These are phyloP conservation scores for Flueggea neowawraea DNA, from an alignment of 441 rosid genomes.

Conservation along the genomic window DNA sequence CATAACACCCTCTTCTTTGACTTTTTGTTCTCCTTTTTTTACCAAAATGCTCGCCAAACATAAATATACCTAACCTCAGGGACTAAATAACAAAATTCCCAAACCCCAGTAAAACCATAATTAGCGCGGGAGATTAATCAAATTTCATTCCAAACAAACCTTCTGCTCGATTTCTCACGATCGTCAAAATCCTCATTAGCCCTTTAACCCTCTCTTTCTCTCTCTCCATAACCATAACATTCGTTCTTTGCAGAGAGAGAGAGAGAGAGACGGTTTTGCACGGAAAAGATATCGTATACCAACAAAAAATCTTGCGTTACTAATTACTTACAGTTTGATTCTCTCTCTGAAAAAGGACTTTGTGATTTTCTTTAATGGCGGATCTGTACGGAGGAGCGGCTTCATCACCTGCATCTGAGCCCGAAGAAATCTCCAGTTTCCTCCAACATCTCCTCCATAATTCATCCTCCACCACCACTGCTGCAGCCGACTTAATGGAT, in stretches of 20 bases:
- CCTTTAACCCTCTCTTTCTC: too few relatives aligned
- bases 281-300: too few relatives aligned
- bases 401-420: slow-evolving; percentile 29
- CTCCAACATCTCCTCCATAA: slow-evolving; percentile 48
- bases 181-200: too few relatives aligned
- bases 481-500: slow-evolving; percentile 10
- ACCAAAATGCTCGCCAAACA: background rate
- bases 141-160: slow-evolving; percentile 19
- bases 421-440: slow-evolving; percentile 57
- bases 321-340: too few relatives aligned
- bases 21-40: background rate
- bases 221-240: background rate
- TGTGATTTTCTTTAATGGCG: slow-evolving; percentile 29
- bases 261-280: too few relatives aligned
- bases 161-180: too few relatives aligned
- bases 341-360: background rate
- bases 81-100: background rate
- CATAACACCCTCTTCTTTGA: too few relatives aligned
- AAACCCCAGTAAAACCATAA: slow-evolving; percentile 5
- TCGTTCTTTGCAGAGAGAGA: too few relatives aligned
- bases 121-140: slow-evolving; percentile 63
- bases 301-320: background rate
- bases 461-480: slow-evolving; percentile 9
- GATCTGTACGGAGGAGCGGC: slow-evolving; percentile 34
- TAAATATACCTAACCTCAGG: background rate